A percentile compares a stretch with the other conserved stretches of the same genome.
Evolutionary conservation across 345 rosid species (phyloP).

Genomic region (Stellera chamaejasme): DNA sequence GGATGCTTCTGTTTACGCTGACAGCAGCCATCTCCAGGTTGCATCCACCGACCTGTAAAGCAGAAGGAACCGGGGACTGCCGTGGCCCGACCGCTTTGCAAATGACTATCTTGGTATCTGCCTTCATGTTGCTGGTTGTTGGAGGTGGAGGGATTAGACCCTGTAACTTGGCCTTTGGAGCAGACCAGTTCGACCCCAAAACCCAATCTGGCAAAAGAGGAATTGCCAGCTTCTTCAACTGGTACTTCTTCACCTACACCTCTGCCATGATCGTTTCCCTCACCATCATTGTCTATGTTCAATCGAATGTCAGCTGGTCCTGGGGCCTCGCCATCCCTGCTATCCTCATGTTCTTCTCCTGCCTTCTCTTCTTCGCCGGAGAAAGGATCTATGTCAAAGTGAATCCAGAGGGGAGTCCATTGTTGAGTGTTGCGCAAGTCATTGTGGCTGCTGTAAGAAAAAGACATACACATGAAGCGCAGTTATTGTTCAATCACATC

Average conservation of each 20-base stretch:
- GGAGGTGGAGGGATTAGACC: conserved; percentile 50
- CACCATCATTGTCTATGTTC: conserved; percentile 43
- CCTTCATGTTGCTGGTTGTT: conserved; percentile 25
- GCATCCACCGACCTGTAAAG: conserved; percentile 31
- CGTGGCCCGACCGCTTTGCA: conserved; percentile 27
- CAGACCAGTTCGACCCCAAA: conserved; percentile 46
- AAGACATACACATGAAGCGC: conserved; percentile 17
- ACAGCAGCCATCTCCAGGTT: conserved; percentile 30
- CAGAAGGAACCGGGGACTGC: conserved; percentile 9
- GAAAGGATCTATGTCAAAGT: conserved; percentile 28
- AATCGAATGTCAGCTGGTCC: conserved; percentile 51
- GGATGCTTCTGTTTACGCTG: conserved; percentile 30
- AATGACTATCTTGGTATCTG: conserved; percentile 22
- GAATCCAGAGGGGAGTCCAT: conserved; percentile 36
- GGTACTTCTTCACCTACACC: conserved; percentile 45
- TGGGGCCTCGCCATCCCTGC: conserved; percentile 48
- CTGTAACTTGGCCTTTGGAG: conserved; percentile 47
- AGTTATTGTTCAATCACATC: conserved; percentile 20
- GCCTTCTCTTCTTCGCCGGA: conserved; percentile 30
- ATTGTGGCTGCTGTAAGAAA: conserved; percentile 29
- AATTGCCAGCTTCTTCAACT: conserved; percentile 46
- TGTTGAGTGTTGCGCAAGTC: conserved; percentile 21
- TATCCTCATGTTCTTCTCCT: conserved; percentile 32
- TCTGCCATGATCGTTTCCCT: conserved; percentile 35
- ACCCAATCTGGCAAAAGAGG: conserved; percentile 36